Conservation (phyloP, 768 basidiomycete genomes). For the Suillus clintonianus region DNA sequence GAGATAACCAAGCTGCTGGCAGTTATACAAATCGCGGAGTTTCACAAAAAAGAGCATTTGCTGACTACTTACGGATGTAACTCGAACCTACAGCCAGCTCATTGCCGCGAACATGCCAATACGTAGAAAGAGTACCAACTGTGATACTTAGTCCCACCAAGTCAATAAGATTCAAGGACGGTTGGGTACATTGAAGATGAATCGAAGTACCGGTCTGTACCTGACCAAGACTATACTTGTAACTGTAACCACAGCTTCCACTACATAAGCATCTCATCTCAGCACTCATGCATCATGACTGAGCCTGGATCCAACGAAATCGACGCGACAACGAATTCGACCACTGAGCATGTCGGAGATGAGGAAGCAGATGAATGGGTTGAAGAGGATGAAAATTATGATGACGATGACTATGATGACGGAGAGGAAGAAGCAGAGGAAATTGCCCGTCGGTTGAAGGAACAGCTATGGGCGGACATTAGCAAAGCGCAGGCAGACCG, state of each 20-base stretch:
- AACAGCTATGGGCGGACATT: conserved; percentile 78
- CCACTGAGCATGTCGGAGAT: not conserved
- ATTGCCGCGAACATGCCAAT: not conserved
- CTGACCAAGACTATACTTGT: not conserved
- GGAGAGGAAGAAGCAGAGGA: conserved; percentile 71
- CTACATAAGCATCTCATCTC: not conserved
- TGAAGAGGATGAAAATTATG: conserved; percentile 46
- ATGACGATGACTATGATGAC: conserved; percentile 59
- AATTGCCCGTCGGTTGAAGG: conserved; percentile 72
- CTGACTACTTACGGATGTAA: not conserved
- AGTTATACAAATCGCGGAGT: conserved; percentile 8
- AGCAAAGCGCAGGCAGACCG: conserved; percentile 59
- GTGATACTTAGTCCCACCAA: not conserved
- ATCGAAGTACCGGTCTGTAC: not conserved
- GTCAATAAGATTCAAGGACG: not conserved
- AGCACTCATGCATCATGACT: not conserved
- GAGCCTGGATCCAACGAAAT: not conserved
- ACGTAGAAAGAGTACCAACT: not conserved
- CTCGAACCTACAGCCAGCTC: not conserved
- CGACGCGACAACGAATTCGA: not conserved
- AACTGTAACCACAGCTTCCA: not conserved
- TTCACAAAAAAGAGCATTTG: conserved; percentile 19
- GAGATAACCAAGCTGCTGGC: not conserved
- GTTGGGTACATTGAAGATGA: not conserved
- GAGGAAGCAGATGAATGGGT: conserved; percentile 34